Evolutionary conservation across 2,329 filamentous ascomycete species (phyloP).

Genomic region (Colletotrichum eremochloae): DNA sequence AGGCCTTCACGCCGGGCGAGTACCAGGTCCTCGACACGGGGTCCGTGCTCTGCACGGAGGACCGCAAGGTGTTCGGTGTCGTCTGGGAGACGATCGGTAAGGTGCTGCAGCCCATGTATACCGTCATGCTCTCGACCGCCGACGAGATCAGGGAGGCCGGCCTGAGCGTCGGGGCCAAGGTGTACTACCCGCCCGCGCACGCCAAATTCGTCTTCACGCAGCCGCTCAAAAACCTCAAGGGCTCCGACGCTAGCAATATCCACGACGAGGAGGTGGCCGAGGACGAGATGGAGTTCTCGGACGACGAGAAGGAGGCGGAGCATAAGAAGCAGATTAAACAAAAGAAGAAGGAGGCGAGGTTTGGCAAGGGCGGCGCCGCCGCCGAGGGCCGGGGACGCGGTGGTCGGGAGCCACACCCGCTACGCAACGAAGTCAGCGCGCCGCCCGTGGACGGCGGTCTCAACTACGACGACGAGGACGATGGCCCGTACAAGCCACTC

Average conservation of each 20-base stretch:
- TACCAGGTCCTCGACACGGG: constrained; percentile 87
- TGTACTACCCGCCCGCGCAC: constrained; percentile 85
- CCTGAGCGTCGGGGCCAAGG: constrained; percentile 74
- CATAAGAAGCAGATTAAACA: constrained; percentile 79
- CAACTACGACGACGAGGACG: constrained; percentile 77
- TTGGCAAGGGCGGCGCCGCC: constrained; percentile 52
- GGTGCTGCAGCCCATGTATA: constrained; percentile 89
- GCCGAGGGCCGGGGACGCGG: constrained; percentile 49
- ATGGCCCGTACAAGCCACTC: constrained; percentile 79
- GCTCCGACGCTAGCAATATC: constrained; percentile 93
- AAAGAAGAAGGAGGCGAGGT: constrained; percentile 67
- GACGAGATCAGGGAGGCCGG: constrained; percentile 77
- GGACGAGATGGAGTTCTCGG: constrained; percentile 94
- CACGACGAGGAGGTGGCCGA: constrained; percentile 91
- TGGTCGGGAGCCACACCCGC: constrained; percentile 55
- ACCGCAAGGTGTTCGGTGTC: constrained; percentile 82
- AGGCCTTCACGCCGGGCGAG: constrained; percentile 82
- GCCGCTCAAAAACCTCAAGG: constrained; percentile 82
- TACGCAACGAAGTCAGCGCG: constrained; percentile 57
- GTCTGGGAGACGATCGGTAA: constrained; percentile 89
- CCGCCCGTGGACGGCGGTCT: constrained; percentile 57
- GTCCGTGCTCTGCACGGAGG: constrained; percentile 83
- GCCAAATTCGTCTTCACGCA: constrained; percentile 90
- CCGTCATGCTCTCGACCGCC: constrained; percentile 78
- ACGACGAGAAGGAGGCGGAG: constrained; percentile 93